These are phyloP conservation scores for Penicillium goetzii DNA, from an alignment of 495 filamentous ascomycete species.

Conservation along the genomic window DNA sequence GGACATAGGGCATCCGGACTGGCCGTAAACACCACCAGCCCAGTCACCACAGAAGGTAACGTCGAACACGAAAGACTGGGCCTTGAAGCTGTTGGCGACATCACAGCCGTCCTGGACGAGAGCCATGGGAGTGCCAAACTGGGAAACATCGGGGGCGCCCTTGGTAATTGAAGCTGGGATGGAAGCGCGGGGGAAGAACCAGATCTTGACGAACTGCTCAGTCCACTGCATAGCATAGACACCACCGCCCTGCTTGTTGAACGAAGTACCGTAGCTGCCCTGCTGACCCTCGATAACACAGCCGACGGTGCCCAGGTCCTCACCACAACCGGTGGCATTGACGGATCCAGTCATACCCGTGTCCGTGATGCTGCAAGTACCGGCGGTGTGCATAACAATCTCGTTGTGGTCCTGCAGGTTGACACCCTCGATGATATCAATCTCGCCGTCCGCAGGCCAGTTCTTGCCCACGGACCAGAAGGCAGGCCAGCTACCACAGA, in stretches of 20 bases:
- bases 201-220: conserved; percentile 66
- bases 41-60: conserved; percentile 89
- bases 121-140: conserved; percentile 71
- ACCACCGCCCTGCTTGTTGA: conserved; percentile 76
- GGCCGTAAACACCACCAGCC: conserved; percentile 66
- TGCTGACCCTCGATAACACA: conserved; percentile 47
- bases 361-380: conserved; percentile 63
- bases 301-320: conserved; percentile 55
- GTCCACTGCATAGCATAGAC: conserved; percentile 82
- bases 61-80: conserved; percentile 79
- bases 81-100: conserved; percentile 65
- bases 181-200: conserved; percentile 70
- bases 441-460: conserved; percentile 83
- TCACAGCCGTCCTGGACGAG: conserved; percentile 66
- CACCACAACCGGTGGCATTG: conserved; percentile 58
- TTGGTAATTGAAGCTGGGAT: conserved; percentile 62
- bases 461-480: conserved; percentile 73
- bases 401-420: conserved; percentile 65
- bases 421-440: conserved; percentile 91
- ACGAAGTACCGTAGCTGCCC: conserved; percentile 68
- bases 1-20: conserved; percentile 44
- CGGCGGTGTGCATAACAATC: conserved; percentile 75
- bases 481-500: conserved; percentile 77
- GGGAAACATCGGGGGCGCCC: conserved; percentile 60
- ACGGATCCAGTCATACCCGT: conserved; percentile 52